Base-by-base conservation (phyloP, 1,139 yeast species). In the Candida smagusa region DNA sequence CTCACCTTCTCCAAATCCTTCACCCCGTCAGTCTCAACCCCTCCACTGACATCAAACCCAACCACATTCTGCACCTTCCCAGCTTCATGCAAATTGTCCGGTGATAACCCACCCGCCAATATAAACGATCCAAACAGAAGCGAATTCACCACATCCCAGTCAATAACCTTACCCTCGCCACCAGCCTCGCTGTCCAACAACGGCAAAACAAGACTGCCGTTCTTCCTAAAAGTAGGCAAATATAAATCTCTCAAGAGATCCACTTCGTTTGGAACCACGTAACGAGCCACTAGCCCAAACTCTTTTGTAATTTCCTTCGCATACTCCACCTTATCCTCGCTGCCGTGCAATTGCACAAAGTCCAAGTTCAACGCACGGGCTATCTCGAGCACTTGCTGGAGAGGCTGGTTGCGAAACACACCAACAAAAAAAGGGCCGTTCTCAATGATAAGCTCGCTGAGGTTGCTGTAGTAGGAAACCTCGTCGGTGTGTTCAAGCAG, bases 1-100 rank as follows among this genome's bases (percentile, higher is more conserved):
- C 55, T 55, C 28, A 90, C 77, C 60, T 88, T 88, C 1, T 44
- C 56, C 35, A 66, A 50, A 56, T 88, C 95, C 60, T 90, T 92
- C 3, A 52, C 59, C 3, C 95, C 96, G 13, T 74, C 62, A 1
- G 86, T 78, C 46, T 53, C 98, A 1, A 90, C 96, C 1, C 98
- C 98, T 9, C 97, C 92, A 54, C 96, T 84, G 7, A 92, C 97
- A 60, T 92, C 98, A 24, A 84, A 92, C 2, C 97, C 97, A 30
- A 80, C 56, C n/a, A 86, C 84, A 81, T 41, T 67, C 50, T 56
- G 34, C 65, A 67, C 33, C 38, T 42, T 32, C 58, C 48, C 9
- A 0, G 95, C 94, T 1, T 59, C 58, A 0, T 42, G 41, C 9
- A 92, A 86, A 51, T 90, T 92, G 0, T 71, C 79, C 0, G 94